These are phyloP conservation scores for Bacterosira constricta DNA, from an alignment of 108 stramenopile species.

Conservation along the genomic window DNA sequence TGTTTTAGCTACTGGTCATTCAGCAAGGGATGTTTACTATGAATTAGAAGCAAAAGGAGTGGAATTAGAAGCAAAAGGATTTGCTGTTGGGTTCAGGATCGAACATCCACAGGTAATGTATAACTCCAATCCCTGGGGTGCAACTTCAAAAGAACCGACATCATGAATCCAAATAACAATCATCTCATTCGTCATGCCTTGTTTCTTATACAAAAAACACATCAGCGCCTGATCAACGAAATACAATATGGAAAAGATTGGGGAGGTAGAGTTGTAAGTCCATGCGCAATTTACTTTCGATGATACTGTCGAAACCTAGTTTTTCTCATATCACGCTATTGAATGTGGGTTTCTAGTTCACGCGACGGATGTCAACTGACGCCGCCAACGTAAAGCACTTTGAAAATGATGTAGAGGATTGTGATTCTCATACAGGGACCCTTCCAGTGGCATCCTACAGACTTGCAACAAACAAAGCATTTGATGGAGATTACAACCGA, in stretches of 20 bases:
- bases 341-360: conserved; percentile 28
- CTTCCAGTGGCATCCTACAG: conserved; percentile 91
- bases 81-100: conserved; percentile 95
- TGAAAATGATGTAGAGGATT: conserved; percentile 7
- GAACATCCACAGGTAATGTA: conserved; percentile 89
- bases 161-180: background rate
- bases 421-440: conserved; percentile 43
- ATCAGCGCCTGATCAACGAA: conserved; percentile 79
- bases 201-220: background rate
- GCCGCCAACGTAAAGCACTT: conserved; percentile 64
- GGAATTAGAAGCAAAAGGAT: conserved; percentile 87
- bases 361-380: conserved; percentile 75
- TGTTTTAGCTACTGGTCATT: conserved; percentile 92
- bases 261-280: conserved; percentile 61
- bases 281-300: background rate
- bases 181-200: background rate
- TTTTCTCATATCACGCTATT: background rate
- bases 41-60: conserved; percentile 71
- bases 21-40: conserved; percentile 91
- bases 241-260: conserved; percentile 89
- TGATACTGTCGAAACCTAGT: background rate
- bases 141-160: background rate
- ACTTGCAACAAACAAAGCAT: conserved; percentile 84
- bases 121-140: too few species aligned
- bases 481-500: conserved; percentile 62